phyloP scores from a whole-genome alignment of 768 basidiomycete genomes.

The Boletus sp. region DNA sequence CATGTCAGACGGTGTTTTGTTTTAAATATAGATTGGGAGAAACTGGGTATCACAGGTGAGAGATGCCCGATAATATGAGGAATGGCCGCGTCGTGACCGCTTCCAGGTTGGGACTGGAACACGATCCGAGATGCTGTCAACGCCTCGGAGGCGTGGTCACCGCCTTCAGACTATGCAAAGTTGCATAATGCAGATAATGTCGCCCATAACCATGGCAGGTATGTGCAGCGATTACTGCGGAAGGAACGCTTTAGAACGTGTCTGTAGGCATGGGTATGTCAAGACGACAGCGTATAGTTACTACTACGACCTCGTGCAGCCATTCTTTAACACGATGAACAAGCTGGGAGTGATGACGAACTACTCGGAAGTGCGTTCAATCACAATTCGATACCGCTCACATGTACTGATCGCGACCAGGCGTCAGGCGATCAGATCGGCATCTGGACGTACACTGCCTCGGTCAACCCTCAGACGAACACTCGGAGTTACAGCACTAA shows the following conservation, averaged over 20 bases:
- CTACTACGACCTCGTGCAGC: slow-evolving; percentile 12
- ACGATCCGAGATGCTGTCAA: slow-evolving; percentile 10
- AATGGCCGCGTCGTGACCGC: background rate
- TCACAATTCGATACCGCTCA: background rate
- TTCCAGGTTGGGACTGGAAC: slow-evolving; percentile 15
- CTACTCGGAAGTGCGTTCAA: slow-evolving; percentile 9
- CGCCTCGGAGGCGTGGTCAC: slow-evolving; percentile 14
- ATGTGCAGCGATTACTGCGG: background rate
- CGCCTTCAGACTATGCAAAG: slow-evolving; percentile 11
- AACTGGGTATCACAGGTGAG: slow-evolving; percentile 15
- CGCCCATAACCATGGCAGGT: slow-evolving; percentile 12
- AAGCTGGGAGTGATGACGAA: slow-evolving; percentile 13
- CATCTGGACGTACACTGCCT: slow-evolving; percentile 16
- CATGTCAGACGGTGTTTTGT: background rate
- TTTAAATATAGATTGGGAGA: slow-evolving; percentile 7
- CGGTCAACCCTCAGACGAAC: slow-evolving; percentile 14
- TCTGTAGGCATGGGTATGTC: slow-evolving; percentile 8
- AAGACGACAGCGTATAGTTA: slow-evolving; percentile 17
- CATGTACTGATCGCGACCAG: background rate
- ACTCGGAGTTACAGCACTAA: slow-evolving; percentile 16
- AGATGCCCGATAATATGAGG: too few species aligned
- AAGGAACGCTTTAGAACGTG: background rate
- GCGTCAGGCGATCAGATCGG: slow-evolving; percentile 14
- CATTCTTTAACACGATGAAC: slow-evolving; percentile 17
- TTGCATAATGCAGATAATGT: slow-evolving; percentile 10